These are phyloP conservation scores for Boletus pseudo-olivaceus DNA, from an alignment of 768 basidiomycete species.

Conservation along the genomic window DNA sequence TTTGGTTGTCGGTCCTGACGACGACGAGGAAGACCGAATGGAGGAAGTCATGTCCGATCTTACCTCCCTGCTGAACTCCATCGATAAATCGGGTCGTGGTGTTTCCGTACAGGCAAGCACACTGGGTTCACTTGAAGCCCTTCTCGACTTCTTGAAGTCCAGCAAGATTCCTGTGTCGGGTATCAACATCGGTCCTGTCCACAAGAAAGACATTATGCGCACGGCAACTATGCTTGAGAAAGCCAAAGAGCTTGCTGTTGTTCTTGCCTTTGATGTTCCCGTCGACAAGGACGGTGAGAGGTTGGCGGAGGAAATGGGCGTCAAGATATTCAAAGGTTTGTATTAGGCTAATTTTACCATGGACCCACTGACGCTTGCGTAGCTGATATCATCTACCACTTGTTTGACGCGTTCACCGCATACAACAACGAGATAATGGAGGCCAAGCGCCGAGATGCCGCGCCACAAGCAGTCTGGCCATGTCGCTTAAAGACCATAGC, in stretches of 20 bases:
- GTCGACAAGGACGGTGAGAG: conserved; percentile 93
- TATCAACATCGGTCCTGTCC: conserved; percentile 96
- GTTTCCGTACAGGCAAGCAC: conserved; percentile 98
- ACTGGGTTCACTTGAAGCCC: conserved; percentile 92
- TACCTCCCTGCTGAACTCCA: conserved; percentile 79
- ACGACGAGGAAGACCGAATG: conserved; percentile 91
- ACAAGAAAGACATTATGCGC: conserved; percentile 93
- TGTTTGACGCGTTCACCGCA: conserved; percentile 93
- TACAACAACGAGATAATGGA: conserved; percentile 91
- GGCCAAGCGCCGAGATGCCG: conserved; percentile 88
- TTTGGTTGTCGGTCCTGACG: conserved; percentile 89
- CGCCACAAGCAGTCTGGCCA: conserved; percentile 95
- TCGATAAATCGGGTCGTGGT: conserved; percentile 94
- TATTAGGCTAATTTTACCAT: background rate
- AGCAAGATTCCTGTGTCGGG: conserved; percentile 98
- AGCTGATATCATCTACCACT: conserved; percentile 99
- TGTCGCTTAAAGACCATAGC: conserved; percentile 90
- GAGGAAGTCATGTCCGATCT: conserved; percentile 98
- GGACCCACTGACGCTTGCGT: conserved; percentile 3
- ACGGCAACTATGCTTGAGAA: conserved; percentile 92
- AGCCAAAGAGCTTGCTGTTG: conserved; percentile 90
- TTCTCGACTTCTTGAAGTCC: conserved; percentile 90
- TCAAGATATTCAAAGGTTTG: conserved; percentile 89
- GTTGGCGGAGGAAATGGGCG: conserved; percentile 90
- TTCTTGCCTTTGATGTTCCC: conserved; percentile 94